Base-by-base conservation (phyloP, 495 filamentous ascomycete species). In the Ramalina intermedia region DNA sequence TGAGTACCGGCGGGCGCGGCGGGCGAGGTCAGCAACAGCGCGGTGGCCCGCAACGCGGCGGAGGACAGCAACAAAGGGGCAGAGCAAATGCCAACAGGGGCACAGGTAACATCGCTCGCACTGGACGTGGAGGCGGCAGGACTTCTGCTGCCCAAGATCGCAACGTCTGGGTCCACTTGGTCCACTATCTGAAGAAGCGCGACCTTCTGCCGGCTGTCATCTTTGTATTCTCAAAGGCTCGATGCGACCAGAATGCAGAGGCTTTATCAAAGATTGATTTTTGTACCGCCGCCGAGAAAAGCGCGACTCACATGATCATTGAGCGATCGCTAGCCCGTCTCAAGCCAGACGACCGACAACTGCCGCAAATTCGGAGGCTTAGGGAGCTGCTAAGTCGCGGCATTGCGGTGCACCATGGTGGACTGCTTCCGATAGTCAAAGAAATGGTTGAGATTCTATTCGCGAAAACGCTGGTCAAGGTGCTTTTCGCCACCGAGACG, bases 381-480 rank as follows among this genome's bases (percentile, higher is more conserved):
- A 74, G 87, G 42, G 93, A 96, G 54, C 69, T 96, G 43, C 70
- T 98, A 18, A 74, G 81, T 49, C 76, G 91, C 56, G 91, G 91
- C 43, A 82, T 98, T 58, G 91, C 93, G 26, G 91, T 98, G 5
- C 91, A 98, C 60, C 91, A 98, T 66, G 93, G 91, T 53, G 91
- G 91, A 46, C 69, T 98, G 46, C 62, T 98, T 36, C 91, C 91
- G 7, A 98, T 98, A 59, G 89, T 96, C 50, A 98, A 98, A 65
- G 91, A 98, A 65, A 76, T 96, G 27, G 91, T 98, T 6, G 91
- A 98, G 66, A 95, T 98, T 48, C 66, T 98, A 21, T 98, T 98
- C 58, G 91, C 91, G 0, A 85, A 81, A 61, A 91, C 90, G 0
- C 62, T 98, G 47, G 93, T 98, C 27, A 98, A 96, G 63, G 83